A percentile compares a stretch with the other conserved stretches of the same genome.
Evolutionary conservation across 345 rosid species (phyloP).

Genomic region (Salix suchowensis): DNA sequence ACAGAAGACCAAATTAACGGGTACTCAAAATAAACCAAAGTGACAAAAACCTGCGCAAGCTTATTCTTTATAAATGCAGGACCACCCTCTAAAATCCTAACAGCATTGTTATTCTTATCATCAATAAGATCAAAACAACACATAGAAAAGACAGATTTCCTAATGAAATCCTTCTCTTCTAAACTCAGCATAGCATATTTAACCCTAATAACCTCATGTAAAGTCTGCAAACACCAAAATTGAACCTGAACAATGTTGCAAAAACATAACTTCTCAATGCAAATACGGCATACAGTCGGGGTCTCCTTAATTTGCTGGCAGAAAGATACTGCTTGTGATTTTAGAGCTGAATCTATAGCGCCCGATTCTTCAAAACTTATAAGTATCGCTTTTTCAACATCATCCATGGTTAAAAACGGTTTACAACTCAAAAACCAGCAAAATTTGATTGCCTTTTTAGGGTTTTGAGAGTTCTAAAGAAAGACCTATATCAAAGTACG

Average conservation of each 20-base stretch:
- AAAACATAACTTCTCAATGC: conserved; percentile 65
- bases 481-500: neutral
- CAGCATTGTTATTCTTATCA: conserved; percentile 41
- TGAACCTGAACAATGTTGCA: conserved; percentile 67
- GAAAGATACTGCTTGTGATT: conserved; percentile 52
- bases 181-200: conserved; percentile 50
- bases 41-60: conserved; percentile 88
- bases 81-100: conserved; percentile 53
- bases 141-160: conserved; percentile 67
- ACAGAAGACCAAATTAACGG: conserved; percentile 75
- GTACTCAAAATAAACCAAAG: conserved; percentile 86
- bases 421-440: conserved; percentile 18
- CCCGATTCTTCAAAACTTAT: conserved; percentile 74
- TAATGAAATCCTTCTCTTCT: conserved; percentile 55
- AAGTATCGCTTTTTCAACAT: conserved; percentile 76
- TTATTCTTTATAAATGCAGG: conserved; percentile 83
- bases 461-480: neutral
- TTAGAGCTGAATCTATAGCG: conserved; percentile 46
- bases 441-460: neutral
- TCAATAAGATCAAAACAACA: conserved; percentile 52
- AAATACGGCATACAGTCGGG: conserved; percentile 48
- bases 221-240: conserved; percentile 94
- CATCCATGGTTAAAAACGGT: conserved; percentile 49
- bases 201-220: conserved; percentile 60
- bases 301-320: conserved; percentile 60